Conservation (phyloP, 2,329 filamentous ascomycete genomes). For the Scleromitrula shiraiana region DNA sequence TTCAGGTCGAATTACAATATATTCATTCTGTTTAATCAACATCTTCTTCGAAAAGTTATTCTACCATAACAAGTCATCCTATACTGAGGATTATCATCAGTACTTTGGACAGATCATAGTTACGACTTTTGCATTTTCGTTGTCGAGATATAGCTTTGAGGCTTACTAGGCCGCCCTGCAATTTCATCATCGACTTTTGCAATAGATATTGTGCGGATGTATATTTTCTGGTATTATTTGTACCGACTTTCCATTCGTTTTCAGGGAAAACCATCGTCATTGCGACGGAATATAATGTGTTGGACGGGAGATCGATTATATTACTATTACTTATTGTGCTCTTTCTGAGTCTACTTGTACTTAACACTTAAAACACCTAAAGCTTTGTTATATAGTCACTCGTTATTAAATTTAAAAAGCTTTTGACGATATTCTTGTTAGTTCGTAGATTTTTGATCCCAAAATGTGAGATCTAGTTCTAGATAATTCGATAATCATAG, state of each 20-base stretch:
- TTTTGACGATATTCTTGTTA: constrained; percentile 5
- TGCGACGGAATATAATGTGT: constrained; percentile 19
- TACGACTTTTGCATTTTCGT: constrained; percentile 46
- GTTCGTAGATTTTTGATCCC: no score
- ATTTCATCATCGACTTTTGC: constrained; percentile 21
- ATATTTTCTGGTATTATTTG: constrained; percentile 21
- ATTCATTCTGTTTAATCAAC: constrained; percentile 28
- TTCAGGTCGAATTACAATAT: constrained; percentile 25
- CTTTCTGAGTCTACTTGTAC: constrained; percentile 22
- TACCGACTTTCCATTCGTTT: constrained; percentile 11
- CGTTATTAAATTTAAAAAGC: constrained; percentile 27
- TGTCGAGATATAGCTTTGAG: constrained; percentile 19
- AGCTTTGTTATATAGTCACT: constrained; percentile 31
- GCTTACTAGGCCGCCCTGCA: constrained; percentile 18
- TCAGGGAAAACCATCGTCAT: constrained; percentile 16
- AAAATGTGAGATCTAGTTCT: no score
- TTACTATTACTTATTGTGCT: constrained; percentile 25
- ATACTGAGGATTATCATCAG: constrained; percentile 42
- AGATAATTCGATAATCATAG: background rate
- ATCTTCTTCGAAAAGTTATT: constrained; percentile 30
- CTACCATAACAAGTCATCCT: constrained; percentile 47
- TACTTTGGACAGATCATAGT: constrained; percentile 55
- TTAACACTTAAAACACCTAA: constrained; percentile 11
- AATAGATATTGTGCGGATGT: constrained; percentile 20
- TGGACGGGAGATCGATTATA: constrained; percentile 19